phyloP scores from a whole-genome alignment of 257 asterid species.

The Coffea canephora region DNA sequence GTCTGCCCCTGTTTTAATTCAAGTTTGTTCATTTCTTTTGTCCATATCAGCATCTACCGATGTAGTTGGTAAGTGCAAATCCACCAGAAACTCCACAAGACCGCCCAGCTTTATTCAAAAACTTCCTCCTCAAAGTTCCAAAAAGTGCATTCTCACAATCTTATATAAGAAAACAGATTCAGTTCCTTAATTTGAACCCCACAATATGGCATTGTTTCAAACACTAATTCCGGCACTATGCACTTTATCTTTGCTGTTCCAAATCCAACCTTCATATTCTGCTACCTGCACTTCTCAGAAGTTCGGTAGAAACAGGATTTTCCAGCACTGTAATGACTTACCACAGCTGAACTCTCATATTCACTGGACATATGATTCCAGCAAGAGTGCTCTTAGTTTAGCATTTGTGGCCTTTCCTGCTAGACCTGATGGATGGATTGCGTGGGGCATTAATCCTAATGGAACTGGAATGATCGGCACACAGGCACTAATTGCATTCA shows the following conservation, averaged over 20 bases:
- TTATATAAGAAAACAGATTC: background rate
- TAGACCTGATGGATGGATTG: slow-evolving; percentile 69
- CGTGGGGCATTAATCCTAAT: slow-evolving; percentile 86
- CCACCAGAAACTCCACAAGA: background rate
- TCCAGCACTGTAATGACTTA: slow-evolving; percentile 66
- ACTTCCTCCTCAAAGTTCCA: slow-evolving; percentile 17
- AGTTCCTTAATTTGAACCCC: too few relatives aligned
- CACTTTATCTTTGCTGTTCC: slow-evolving; percentile 12
- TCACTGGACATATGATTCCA: slow-evolving; percentile 55
- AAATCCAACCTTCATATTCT: slow-evolving; percentile 44
- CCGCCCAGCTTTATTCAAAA: background rate
- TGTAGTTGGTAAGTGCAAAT: slow-evolving; percentile 5
- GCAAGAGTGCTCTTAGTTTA: slow-evolving; percentile 34
- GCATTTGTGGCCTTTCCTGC: slow-evolving; percentile 63
- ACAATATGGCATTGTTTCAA: slow-evolving; percentile 6
- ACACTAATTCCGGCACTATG: background rate
- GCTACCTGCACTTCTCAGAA: slow-evolving; percentile 58
- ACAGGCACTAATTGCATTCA: slow-evolving; percentile 56
- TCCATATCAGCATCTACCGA: background rate
- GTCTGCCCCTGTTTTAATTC: background rate
- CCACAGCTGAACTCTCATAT: slow-evolving; percentile 54
- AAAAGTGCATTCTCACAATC: background rate
- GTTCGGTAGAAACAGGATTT: slow-evolving; percentile 47
- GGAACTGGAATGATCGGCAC: slow-evolving; percentile 70
- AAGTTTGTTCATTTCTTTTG: background rate